Evolutionary conservation across 2,329 filamentous ascomycete species (phyloP).

Genomic region (Hirsutella rhossiliensis): DNA sequence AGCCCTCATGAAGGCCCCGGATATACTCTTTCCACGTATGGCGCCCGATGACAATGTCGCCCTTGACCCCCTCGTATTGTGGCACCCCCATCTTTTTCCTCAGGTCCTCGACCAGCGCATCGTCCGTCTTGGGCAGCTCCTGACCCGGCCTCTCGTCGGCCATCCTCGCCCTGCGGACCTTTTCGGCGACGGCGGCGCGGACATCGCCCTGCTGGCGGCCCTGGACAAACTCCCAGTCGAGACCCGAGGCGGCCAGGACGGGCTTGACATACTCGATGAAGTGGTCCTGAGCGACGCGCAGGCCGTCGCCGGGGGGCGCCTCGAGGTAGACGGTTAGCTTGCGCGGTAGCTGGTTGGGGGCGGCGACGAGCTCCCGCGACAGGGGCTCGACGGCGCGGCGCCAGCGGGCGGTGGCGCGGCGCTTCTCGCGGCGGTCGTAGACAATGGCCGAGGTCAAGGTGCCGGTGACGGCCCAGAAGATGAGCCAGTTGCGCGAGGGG

Average conservation of each 20-base stretch:
- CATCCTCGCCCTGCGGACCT: conserved; percentile 60
- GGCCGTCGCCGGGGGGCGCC: conserved; percentile 74
- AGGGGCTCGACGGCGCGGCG: conserved; percentile 74
- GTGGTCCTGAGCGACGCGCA: conserved; percentile 80
- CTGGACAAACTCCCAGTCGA: conserved; percentile 96
- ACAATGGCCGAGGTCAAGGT: conserved; percentile 70
- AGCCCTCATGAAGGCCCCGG: conserved; percentile 86
- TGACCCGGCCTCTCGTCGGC: conserved; percentile 41
- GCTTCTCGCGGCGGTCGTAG: conserved; percentile 89
- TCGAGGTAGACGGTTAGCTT: conserved; percentile 79
- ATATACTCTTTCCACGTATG: conserved; percentile 98
- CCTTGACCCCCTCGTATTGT: conserved; percentile 61
- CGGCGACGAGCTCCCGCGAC: conserved; percentile 59
- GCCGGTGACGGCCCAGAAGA: conserved; percentile 73
- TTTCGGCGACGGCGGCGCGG: conserved; percentile 73
- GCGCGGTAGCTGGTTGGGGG: conserved; percentile 60
- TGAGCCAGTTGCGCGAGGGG: conserved; percentile 94
- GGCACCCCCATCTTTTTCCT: conserved; percentile 55
- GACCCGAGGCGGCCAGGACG: conserved; percentile 71
- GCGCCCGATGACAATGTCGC: conserved; percentile 80
- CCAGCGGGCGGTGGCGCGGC: conserved; percentile 77
- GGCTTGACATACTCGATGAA: conserved; percentile 96
- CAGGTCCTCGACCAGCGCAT: conserved; percentile 47
- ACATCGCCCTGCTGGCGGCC: conserved; percentile 89
- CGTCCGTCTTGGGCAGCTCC: conserved; percentile 32